Percentiles rank a stretch among this genome's conserved stretches.
phyloP scores from a whole-genome alignment of 495 filamentous ascomycete species.

The Cercophora scortea region DNA sequence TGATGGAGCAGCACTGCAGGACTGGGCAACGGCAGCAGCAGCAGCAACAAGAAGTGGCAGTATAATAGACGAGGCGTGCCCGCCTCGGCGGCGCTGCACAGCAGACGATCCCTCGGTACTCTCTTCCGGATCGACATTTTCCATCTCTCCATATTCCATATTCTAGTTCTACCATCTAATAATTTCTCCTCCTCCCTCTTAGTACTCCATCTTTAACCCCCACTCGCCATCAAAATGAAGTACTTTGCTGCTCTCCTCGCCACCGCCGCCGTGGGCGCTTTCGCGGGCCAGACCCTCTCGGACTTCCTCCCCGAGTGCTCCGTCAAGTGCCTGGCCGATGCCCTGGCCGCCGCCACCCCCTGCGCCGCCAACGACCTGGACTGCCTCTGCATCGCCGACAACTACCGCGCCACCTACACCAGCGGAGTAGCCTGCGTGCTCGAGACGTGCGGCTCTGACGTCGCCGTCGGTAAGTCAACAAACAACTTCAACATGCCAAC shows the following conservation, averaged over 20 bases:
- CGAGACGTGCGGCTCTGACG: slow-evolving; percentile 11
- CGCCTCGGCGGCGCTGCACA: too few species aligned
- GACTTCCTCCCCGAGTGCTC: slow-evolving; percentile 16
- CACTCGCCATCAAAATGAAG: slow-evolving; percentile 9
- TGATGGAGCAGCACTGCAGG: too few species aligned
- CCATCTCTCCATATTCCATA: neutral
- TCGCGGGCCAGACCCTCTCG: neutral
- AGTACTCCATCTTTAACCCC: neutral
- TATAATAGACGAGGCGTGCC: too few species aligned
- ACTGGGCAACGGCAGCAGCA: too few species aligned
- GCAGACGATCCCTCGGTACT: too few species aligned
- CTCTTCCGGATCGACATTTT: too few species aligned
- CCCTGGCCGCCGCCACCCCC: slow-evolving; percentile 6
- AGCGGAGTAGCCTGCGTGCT: slow-evolving; percentile 15
- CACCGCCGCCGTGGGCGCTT: slow-evolving; percentile 4
- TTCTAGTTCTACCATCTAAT: neutral
- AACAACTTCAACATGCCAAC: neutral
- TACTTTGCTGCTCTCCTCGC: slow-evolving; percentile 6
- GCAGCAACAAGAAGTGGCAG: too few species aligned
- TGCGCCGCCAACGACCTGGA: slow-evolving; percentile 13
- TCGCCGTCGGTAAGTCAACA: slow-evolving; percentile 8
- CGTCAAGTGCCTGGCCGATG: slow-evolving; percentile 14
- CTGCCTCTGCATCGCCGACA: slow-evolving; percentile 19
- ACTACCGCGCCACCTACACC: slow-evolving; percentile 16
- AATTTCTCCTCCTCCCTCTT: neutral